Evolutionary conservation across 306 rosid species (phyloP).

Genomic region (Sphenostylis stenocarpa): DNA sequence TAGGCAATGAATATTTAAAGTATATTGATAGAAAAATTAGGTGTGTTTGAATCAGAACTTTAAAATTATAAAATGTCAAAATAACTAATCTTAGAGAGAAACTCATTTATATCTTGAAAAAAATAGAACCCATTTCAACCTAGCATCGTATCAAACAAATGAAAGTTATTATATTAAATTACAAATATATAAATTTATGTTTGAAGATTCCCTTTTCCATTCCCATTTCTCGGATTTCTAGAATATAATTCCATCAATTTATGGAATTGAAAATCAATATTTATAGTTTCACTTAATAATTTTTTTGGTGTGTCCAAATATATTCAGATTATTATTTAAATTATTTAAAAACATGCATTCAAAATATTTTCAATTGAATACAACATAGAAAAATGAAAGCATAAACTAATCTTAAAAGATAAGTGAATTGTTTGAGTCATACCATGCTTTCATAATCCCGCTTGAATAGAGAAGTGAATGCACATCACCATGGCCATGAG

Average conservation of each 20-base stretch:
- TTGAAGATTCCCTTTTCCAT: constrained; percentile 21
- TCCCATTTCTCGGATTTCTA: constrained; percentile 7
- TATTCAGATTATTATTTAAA: constrained; percentile 11
- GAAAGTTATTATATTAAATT: background rate
- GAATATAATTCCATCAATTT: constrained; percentile 6
- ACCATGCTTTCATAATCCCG: constrained; percentile 86
- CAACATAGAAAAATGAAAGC: constrained; percentile 15
- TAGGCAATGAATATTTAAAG: constrained; percentile 9
- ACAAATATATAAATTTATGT: constrained; percentile 23
- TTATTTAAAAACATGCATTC: background rate
- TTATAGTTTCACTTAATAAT: background rate
- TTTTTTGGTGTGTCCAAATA: background rate
- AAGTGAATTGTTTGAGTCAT: constrained; percentile 36
- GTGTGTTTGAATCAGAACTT: constrained; percentile 26
- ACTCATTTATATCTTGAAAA: constrained; percentile 99
- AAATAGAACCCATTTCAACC: constrained; percentile 97
- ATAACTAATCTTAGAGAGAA: constrained; percentile 73
- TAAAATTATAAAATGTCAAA: background rate
- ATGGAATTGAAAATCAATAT: constrained; percentile 19
- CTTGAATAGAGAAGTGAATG: constrained; percentile 93
- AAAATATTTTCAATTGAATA: constrained; percentile 12
- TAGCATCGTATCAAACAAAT: constrained; percentile 63
- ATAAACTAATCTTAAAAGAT: constrained; percentile 25
- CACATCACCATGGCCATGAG: constrained; percentile 99
- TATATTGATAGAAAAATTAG: constrained; percentile 3